A percentile compares a stretch with the other conserved stretches of the same genome.
Evolutionary conservation across 805 yeast genomes (phyloP).

Genomic region (Yarrowia porcina): DNA sequence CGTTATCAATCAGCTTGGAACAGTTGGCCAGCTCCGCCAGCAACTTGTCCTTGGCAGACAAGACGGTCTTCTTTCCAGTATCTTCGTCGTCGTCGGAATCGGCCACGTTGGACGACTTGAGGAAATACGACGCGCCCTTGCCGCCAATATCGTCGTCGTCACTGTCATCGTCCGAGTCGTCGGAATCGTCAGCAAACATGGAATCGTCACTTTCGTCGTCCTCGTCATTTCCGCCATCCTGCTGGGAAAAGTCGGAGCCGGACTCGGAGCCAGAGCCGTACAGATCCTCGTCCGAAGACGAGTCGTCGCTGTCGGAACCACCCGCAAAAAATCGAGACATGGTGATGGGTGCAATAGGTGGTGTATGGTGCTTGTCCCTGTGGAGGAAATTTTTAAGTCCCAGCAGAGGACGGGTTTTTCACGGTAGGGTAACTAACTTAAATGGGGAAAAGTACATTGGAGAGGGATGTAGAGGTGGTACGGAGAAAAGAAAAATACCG

Average conservation of each 20-base stretch:
- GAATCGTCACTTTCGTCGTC: constrained; percentile 43
- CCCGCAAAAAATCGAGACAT: constrained; percentile 89
- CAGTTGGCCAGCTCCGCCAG: constrained; percentile 76
- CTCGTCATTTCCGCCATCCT: constrained; percentile 34
- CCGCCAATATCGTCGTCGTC: constrained; percentile 40
- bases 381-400: constrained; percentile 8
- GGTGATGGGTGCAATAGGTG: background rate
- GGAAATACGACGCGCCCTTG: constrained; percentile 39
- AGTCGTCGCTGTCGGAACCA: constrained; percentile 53
- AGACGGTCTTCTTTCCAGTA: constrained; percentile 80
- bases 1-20: constrained; percentile 64
- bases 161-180: constrained; percentile 36
- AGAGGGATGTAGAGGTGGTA: too few relatives aligned
- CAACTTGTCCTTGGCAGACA: constrained; percentile 88
- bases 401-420: background rate
- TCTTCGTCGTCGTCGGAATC: constrained; percentile 58
- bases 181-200: constrained; percentile 42
- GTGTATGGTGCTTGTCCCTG: background rate
- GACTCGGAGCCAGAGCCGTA: constrained; percentile 46
- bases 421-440: background rate
- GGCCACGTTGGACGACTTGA: constrained; percentile 38
- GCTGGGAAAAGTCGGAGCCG: constrained; percentile 32
- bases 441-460: too few relatives aligned
- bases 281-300: constrained; percentile 60
- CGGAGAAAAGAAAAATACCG: too few relatives aligned